Evolutionary conservation across 2,329 filamentous ascomycete genomes (phyloP).

Genomic region (Stagonosporopsis cucurbitacearum): DNA sequence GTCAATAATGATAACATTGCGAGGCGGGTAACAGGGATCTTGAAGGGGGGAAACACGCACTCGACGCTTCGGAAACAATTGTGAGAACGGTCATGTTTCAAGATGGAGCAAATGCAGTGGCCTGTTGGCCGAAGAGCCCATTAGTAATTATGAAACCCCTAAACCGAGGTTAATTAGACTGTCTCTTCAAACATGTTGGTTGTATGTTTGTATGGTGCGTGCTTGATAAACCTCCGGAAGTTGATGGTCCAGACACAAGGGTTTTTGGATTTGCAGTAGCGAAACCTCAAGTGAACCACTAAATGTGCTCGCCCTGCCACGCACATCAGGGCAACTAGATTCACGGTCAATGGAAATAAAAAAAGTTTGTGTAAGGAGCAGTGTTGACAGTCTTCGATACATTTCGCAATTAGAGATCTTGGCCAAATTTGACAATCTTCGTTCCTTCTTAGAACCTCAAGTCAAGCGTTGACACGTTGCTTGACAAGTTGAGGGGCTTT

Average conservation of each 20-base stretch:
- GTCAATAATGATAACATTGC: constrained; percentile 1
- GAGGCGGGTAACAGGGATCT: neutral
- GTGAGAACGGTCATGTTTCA: constrained; percentile 15
- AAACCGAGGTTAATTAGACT: neutral
- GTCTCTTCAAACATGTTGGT: constrained; percentile 2
- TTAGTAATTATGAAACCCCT: neutral
- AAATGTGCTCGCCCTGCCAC: neutral
- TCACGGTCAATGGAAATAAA: neutral
- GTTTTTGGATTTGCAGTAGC: constrained; percentile 12
- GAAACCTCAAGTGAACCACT: constrained; percentile 8
- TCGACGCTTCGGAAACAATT: constrained; percentile 11
- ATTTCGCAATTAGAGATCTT: too few relatives aligned
- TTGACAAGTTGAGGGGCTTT: too few relatives aligned
- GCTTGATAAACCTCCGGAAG: constrained; percentile 4
- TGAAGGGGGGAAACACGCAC: neutral
- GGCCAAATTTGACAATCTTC: too few relatives aligned
- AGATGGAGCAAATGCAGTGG: neutral
- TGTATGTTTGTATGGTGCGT: neutral
- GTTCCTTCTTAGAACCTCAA: too few relatives aligned
- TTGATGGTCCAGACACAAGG: constrained; percentile 3
- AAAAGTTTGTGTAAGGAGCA: neutral
- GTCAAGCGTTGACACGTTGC: too few relatives aligned
- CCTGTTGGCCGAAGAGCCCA: neutral
- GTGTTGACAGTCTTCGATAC: neutral
- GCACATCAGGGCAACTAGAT: neutral